Evolutionary conservation across 1,139 yeast species (phyloP), one percentile per base, ranked within the genome.

Genomic region (Tardiomyces depauwii): DNA sequence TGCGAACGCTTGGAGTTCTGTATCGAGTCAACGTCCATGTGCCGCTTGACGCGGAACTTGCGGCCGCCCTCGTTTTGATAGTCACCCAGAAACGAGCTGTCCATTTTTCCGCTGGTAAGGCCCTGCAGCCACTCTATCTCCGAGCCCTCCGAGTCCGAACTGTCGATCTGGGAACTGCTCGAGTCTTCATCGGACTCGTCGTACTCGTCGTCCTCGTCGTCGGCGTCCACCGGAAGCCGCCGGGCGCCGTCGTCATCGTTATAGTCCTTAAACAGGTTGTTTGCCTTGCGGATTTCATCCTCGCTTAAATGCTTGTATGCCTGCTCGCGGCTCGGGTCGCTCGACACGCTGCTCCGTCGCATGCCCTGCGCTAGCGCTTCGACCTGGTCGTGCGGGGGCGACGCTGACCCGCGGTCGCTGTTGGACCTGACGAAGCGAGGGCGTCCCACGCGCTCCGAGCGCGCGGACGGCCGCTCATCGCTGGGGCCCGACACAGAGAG

Each of bases 1-100:
- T 30, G 36, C n/a, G 36, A 30, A 13, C 36, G 65, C 57, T 52
- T 72, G 71, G 47, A 67, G 70, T 60, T 75, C 70, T 61, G 80
- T 13, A 30, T 50, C 65, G 76, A 55, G 67, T 66, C 62, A 64
- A 72, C 51, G 65, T 76, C 58, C 39, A 59, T 49, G 27, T 60
- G 48, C 11, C 63, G 57, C 49, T 72, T 52, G 78, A 66, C 25
- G 69, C 65, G 11, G 44, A 55, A 56, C 39, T 51, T 50, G 16
- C 54, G 45, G 12, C 48, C 18, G 32, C 55, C 49, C 6, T 55
- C 49, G 1, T 55, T 47, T 44, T 57, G 53, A 57, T 51, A 6
- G 62, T 60, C 25, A 59, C 62, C 45, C 58, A 42, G 53, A 62
- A 42, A 68, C 76, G 56, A 76, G 59, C 77, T 74, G 62, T 76